A percentile compares a stretch with the other conserved stretches of the same genome.
Conservation (phyloP, 1,139 yeast genomes). For the Meyerozyma athensensis region DNA sequence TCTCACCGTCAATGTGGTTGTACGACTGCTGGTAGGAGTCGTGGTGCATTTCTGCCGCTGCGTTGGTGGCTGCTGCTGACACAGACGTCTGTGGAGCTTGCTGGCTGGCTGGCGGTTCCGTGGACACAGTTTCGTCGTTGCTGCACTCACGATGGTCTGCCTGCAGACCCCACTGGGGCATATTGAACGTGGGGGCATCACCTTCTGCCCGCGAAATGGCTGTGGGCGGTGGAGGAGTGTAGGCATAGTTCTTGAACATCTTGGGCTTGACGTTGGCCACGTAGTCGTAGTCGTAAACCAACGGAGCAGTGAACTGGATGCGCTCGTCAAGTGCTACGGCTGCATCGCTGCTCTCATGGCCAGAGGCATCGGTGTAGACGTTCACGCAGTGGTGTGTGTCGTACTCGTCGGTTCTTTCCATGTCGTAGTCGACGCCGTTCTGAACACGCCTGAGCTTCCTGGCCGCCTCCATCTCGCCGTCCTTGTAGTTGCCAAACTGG, state of each 20-base stretch:
- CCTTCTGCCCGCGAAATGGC: constrained; percentile 4
- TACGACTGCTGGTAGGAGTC: constrained; percentile 17
- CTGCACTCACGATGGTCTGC: constrained; percentile 5
- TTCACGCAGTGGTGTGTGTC: constrained; percentile 10
- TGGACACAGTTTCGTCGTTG: constrained; percentile 11
- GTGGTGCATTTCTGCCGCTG: constrained; percentile 11
- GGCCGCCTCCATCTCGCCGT: constrained; percentile 1
- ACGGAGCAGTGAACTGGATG: constrained; percentile 31
- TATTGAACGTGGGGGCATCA: constrained; percentile 18
- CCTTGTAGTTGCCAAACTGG: constrained; percentile 5
- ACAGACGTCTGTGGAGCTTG: constrained; percentile 2
- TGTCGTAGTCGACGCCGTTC: constrained; percentile 5
- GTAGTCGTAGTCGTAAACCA: constrained; percentile 43
- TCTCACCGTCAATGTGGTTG: constrained; percentile 43
- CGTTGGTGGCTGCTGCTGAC: constrained; percentile 4
- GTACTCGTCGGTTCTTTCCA: constrained; percentile 3
- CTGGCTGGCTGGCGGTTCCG: constrained; percentile 14
- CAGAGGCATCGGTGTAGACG: constrained; percentile 12
- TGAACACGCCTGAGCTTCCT: constrained; percentile 4
- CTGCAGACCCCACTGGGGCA: constrained; percentile 20
- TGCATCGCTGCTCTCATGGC: background rate
- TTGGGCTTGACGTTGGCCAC: constrained; percentile 35
- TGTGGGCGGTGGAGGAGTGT: constrained; percentile 23
- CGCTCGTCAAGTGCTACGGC: background rate
- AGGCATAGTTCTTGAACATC: constrained; percentile 35